Percentiles rank a stretch among this genome's conserved stretches.
These are phyloP conservation scores for Colletotrichum gloeosporioides DNA, from an alignment of 2,329 filamentous ascomycete genomes.

Conservation along the genomic window DNA sequence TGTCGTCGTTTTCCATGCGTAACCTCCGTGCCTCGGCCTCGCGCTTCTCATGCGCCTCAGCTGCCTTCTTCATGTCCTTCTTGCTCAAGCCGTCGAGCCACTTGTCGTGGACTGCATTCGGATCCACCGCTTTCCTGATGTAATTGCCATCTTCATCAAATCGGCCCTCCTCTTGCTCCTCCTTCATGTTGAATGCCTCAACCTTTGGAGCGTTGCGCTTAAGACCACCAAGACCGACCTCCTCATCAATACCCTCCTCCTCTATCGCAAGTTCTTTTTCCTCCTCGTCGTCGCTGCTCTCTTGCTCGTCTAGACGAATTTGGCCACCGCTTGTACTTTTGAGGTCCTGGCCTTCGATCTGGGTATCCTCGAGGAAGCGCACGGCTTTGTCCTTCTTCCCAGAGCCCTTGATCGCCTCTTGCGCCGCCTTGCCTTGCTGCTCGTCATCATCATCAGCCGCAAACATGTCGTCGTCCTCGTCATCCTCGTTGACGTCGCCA, in stretches of 20 bases:
- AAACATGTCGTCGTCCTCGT: slow-evolving; percentile 79
- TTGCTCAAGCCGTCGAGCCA: slow-evolving; percentile 95
- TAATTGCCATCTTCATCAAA: slow-evolving; percentile 94
- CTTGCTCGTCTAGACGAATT: slow-evolving; percentile 65
- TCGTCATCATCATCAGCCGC: slow-evolving; percentile 61
- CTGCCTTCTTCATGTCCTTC: slow-evolving; percentile 89
- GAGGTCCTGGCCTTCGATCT: slow-evolving; percentile 82
- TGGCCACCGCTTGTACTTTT: slow-evolving; percentile 77
- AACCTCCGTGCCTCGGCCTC: slow-evolving; percentile 77
- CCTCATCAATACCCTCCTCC: slow-evolving; percentile 82
- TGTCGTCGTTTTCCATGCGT: slow-evolving; percentile 75
- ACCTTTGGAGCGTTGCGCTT: slow-evolving; percentile 94
- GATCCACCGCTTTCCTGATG: slow-evolving; percentile 86
- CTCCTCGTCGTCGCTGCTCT: slow-evolving; percentile 67
- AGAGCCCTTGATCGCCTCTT: slow-evolving; percentile 24
- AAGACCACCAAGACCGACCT: slow-evolving; percentile 87
- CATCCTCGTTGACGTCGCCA: slow-evolving; percentile 36
- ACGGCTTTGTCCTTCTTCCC: slow-evolving; percentile 68
- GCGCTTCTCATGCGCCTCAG: slow-evolving; percentile 84
- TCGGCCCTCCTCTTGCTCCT: slow-evolving; percentile 88
- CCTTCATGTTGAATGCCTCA: slow-evolving; percentile 93
- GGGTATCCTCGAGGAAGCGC: slow-evolving; percentile 59
- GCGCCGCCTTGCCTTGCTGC: slow-evolving; percentile 38
- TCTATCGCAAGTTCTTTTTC: slow-evolving; percentile 77
- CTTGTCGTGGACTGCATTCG: slow-evolving; percentile 86